phyloP scores from a whole-genome alignment of 2,329 filamentous ascomycete species.

The Aspergillus sp. region DNA sequence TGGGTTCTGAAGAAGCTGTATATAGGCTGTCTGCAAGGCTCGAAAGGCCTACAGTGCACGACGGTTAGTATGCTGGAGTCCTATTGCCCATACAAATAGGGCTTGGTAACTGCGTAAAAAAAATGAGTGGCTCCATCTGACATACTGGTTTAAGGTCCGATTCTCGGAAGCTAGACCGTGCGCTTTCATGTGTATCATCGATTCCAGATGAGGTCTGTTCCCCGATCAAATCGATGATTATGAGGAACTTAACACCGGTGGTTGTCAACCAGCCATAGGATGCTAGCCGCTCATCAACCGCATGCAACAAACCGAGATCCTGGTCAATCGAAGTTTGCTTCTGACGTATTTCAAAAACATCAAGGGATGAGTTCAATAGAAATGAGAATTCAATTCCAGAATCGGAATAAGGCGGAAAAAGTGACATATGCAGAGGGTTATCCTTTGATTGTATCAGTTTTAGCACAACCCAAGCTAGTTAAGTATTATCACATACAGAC shows the following conservation, averaged over 20 bases:
- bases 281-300: slow-evolving; percentile 87
- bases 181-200: slow-evolving; percentile 33
- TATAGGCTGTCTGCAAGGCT: slow-evolving; percentile 90
- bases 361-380: slow-evolving; percentile 84
- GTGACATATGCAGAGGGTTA: slow-evolving; percentile 89
- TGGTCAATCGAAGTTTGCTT: slow-evolving; percentile 72
- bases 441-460: slow-evolving; percentile 59
- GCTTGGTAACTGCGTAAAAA: background rate
- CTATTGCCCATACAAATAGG: background rate
- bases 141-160: slow-evolving; percentile 81
- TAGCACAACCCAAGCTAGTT: background rate
- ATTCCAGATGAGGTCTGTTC: slow-evolving; percentile 47
- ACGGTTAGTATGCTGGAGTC: background rate
- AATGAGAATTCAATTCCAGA: slow-evolving; percentile 80
- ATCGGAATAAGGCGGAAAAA: slow-evolving; percentile 74
- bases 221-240: slow-evolving; percentile 87
- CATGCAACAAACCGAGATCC: slow-evolving; percentile 88
- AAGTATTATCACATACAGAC: slow-evolving; percentile 60
- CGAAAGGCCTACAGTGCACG: slow-evolving; percentile 66
- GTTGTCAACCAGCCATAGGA: slow-evolving; percentile 97
- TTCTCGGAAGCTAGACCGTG: slow-evolving; percentile 70
- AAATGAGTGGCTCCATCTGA: slow-evolving; percentile 12
- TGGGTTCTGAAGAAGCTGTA: slow-evolving; percentile 84
- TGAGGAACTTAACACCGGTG: slow-evolving; percentile 86
- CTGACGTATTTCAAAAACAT: slow-evolving; percentile 86